Base-by-base conservation (phyloP, 1,139 yeast genomes). In the Suhomyces wounanorum region DNA sequence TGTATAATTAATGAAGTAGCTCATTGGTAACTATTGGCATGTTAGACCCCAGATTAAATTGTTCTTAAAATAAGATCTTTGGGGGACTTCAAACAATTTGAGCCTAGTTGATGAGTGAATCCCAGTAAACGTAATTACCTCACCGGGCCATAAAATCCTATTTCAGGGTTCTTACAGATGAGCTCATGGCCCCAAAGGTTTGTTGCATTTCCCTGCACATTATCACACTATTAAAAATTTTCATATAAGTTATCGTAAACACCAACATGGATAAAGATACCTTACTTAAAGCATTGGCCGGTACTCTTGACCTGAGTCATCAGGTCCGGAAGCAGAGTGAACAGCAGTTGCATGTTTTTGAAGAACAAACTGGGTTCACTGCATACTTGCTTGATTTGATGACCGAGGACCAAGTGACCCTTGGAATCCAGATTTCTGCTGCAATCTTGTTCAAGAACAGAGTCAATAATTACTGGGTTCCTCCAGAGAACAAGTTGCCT, bases 381-480 rank as follows among this genome's bases (percentile, higher is more conserved):
- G 73, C 77, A 10, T 82, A 81, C 59, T 71, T 84, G 51, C 70
- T 85, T 36, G 83, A 79, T 45, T 70, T 84, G 48, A 75, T 82
- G 18, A 64, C 69, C 21, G 87, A 84, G 57, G 64, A 66, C 2
- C 65, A 72, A 2, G 70, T 81, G 16, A 73, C 79, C 40, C 59
- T 69, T 16, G 80, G 83, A 13, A 75, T 81, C 51, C 80, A 85
- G 59, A 69, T 82, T 45, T 79, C 88, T 14, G 83, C 89, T 3
- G 84, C 88, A 3, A 83, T 87, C 47, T 82, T 83, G 61, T 82
- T 85, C 69, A 87, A 86, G 63, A 86, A 85, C 63, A 77, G 87
- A 60, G 73, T 87, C 36, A 71, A 69, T 44, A 72, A 75, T 54
- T 78, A 81, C 56, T 87, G 92, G 92, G 66, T 71, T 31, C 63